Evolutionary conservation across 2,329 filamentous ascomycete species (phyloP).

Genomic region (Botrytis porri): DNA sequence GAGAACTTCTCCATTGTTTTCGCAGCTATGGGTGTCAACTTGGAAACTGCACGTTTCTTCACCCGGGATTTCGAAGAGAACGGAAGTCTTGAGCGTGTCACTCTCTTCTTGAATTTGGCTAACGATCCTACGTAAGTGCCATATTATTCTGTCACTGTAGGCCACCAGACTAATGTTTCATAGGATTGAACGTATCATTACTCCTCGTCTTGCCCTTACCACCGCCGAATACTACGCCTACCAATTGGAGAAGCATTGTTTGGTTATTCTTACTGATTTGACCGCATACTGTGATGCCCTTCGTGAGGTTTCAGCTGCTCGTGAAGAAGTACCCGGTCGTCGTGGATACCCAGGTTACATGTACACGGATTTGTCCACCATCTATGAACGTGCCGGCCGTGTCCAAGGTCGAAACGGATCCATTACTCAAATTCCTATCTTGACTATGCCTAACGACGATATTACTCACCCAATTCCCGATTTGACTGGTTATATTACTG

Average conservation of each 20-base stretch:
- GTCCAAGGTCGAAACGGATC: constrained; percentile 95
- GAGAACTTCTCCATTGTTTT: constrained; percentile 99
- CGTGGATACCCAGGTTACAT: constrained; percentile 99
- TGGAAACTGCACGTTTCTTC: constrained; percentile 98
- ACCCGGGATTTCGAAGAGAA: constrained; percentile 99
- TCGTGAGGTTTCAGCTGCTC: constrained; percentile 94
- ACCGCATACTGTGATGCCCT: constrained; percentile 98
- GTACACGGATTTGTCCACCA: constrained; percentile 99
- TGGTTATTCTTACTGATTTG: constrained; percentile 97
- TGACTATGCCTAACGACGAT: constrained; percentile 99
- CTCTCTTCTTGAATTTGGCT: constrained; percentile 97
- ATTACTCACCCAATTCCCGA: constrained; percentile 99
- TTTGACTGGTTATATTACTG: constrained; percentile 97
- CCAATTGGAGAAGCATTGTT: constrained; percentile 98
- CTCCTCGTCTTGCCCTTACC: constrained; percentile 93
- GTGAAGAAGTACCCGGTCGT: constrained; percentile 98
- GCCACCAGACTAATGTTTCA: constrained; percentile 23
- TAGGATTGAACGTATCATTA: constrained; percentile 99
- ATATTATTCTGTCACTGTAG: neutral
- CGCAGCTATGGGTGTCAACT: constrained; percentile 99
- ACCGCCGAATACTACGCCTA: constrained; percentile 99
- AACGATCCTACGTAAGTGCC: constrained; percentile 89
- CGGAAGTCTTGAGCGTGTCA: constrained; percentile 94
- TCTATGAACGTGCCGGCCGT: constrained; percentile 98
- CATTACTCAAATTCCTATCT: constrained; percentile 97